These are phyloP conservation scores for Cinnamomum chago DNA, from an alignment of 164 flowering plant species.

Conservation along the genomic window DNA sequence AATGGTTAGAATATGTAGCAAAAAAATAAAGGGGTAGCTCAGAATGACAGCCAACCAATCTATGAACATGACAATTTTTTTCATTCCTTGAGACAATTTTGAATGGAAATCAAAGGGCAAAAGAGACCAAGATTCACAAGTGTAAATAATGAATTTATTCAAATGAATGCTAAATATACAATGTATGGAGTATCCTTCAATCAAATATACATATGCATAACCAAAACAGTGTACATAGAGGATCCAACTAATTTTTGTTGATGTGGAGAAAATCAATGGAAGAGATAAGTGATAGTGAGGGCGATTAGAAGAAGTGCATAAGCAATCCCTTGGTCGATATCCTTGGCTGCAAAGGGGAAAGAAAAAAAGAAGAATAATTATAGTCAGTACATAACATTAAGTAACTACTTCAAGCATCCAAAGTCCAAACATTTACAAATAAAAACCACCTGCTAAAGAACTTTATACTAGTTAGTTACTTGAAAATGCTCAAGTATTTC, in stretches of 20 bases:
- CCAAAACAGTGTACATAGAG: not conserved
- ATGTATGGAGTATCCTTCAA: not conserved
- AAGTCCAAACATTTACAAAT: too few species aligned
- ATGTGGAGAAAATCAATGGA: conserved; percentile 34
- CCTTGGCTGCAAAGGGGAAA: conserved; percentile 26
- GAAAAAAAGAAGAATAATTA: not conserved
- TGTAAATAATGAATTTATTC: not conserved
- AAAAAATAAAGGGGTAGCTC: too few species aligned
- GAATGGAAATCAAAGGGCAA: too few species aligned
- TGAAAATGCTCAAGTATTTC: too few species aligned
- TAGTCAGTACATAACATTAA: not conserved
- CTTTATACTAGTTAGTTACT: too few species aligned
- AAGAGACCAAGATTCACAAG: not conserved
- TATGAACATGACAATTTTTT: too few species aligned
- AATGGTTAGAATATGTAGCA: too few species aligned
- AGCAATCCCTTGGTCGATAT: conserved; percentile 65
- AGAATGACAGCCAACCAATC: too few species aligned
- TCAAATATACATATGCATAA: not conserved
- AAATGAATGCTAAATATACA: not conserved
- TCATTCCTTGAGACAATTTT: too few species aligned
- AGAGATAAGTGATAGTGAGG: conserved; percentile 49
- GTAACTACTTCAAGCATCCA: too few species aligned
- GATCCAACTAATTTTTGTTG: not conserved
- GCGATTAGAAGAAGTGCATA: conserved; percentile 50
- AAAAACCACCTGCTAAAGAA: too few species aligned